A percentile compares a stretch with the other conserved stretches of the same genome.
These are phyloP conservation scores for Sarocladium brachiariae DNA, from an alignment of 2,329 filamentous ascomycete genomes.

Conservation along the genomic window DNA sequence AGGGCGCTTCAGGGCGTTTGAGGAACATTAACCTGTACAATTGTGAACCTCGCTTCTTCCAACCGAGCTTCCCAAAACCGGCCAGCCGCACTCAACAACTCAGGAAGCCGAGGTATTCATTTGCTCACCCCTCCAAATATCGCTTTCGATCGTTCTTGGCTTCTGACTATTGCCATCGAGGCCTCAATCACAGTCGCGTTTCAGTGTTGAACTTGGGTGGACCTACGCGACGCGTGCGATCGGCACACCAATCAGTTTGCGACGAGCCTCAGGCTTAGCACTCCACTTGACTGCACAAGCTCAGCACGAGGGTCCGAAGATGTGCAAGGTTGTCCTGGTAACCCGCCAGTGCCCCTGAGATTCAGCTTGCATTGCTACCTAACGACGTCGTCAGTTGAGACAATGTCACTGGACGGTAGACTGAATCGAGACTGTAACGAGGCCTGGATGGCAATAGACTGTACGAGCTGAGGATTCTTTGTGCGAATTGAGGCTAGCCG, in stretches of 20 bases:
- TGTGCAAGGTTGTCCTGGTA: conserved; percentile 6
- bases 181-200: conserved; percentile 6
- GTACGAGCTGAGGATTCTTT: background rate
- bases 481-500: too few species aligned
- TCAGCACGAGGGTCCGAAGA: background rate
- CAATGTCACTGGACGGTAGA: background rate
- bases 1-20: too few species aligned
- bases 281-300: conserved; percentile 3
- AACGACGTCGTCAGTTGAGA: background rate
- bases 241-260: conserved; percentile 5
- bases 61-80: too few species aligned
- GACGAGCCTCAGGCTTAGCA: background rate
- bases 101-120: background rate
- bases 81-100: background rate
- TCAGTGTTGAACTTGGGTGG: background rate
- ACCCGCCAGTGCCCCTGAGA: background rate
- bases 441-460: background rate
- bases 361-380: conserved; percentile 2
- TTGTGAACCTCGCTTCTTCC: too few species aligned
- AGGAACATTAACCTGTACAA: too few species aligned
- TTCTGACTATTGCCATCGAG: background rate
- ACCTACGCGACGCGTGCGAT: conserved; percentile 4
- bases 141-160: background rate
- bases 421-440: background rate
- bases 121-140: background rate